A percentile compares a stretch with the other conserved stretches of the same genome.
These are phyloP conservation scores for Agroathelia rolfsii DNA, from an alignment of 1,284 basidiomycete species.

Conservation along the genomic window DNA sequence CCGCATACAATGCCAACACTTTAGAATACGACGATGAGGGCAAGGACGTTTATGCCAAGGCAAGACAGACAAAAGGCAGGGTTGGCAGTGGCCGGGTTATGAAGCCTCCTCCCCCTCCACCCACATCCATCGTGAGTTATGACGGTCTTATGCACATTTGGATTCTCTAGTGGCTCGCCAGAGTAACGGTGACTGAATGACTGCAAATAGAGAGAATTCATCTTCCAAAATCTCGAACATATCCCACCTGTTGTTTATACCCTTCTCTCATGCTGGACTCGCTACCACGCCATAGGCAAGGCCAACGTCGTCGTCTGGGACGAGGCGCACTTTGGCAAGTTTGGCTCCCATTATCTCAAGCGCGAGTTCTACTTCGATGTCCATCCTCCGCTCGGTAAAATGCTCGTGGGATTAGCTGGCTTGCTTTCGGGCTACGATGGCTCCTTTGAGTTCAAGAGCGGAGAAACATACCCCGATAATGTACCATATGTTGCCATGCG, in stretches of 20 bases:
- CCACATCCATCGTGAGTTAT: constrained; percentile 58
- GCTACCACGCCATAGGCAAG: constrained; percentile 90
- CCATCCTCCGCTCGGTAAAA: constrained; percentile 97
- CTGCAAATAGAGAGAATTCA: constrained; percentile 54
- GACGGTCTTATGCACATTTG: constrained; percentile 6
- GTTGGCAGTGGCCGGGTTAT: constrained; percentile 53
- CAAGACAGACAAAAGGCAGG: constrained; percentile 34
- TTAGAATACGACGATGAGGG: constrained; percentile 70
- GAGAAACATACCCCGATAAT: constrained; percentile 71
- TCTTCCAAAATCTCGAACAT: constrained; percentile 77
- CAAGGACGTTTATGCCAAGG: constrained; percentile 67
- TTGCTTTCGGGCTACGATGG: constrained; percentile 89
- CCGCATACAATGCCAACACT: constrained; percentile 22
- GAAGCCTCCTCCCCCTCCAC: constrained; percentile 51
- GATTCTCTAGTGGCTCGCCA: no score
- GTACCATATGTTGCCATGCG: constrained; percentile 95
- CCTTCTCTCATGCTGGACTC: constrained; percentile 86
- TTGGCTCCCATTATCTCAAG: constrained; percentile 93
- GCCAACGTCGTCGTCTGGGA: constrained; percentile 92
- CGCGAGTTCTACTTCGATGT: constrained; percentile 95
- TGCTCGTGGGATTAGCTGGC: constrained; percentile 93
- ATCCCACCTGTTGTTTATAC: constrained; percentile 84
- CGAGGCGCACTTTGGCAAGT: constrained; percentile 98
- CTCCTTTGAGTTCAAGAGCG: constrained; percentile 90
- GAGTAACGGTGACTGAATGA: constrained; percentile 8